Evolutionary conservation across 805 yeast genomes (phyloP).

Genomic region (Scheffersomyces coipomensis): DNA sequence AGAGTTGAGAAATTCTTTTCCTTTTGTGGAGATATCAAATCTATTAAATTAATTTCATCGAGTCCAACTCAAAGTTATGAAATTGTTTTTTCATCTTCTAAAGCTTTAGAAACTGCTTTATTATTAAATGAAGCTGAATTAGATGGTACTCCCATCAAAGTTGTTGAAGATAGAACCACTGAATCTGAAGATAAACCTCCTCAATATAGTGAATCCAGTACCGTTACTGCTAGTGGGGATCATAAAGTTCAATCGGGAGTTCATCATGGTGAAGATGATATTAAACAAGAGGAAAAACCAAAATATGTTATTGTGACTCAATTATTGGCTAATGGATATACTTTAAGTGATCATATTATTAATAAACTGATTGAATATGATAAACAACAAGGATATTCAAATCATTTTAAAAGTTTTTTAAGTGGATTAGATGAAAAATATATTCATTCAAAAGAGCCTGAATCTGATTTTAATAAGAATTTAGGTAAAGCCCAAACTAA

Average conservation of each 20-base stretch:
- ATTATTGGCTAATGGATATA: conserved; percentile 71
- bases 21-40: conserved; percentile 61
- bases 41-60: conserved; percentile 28
- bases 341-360: conserved; percentile 58
- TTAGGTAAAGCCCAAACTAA: conserved; percentile 39
- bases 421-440: conserved; percentile 56
- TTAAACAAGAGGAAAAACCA: conserved; percentile 76
- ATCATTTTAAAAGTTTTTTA: conserved; percentile 57
- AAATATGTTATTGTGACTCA: conserved; percentile 75
- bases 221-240: conserved; percentile 10
- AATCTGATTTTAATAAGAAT: conserved; percentile 33
- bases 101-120: conserved; percentile 70
- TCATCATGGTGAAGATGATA: conserved; percentile 42
- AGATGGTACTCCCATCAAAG: conserved; percentile 54
- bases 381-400: conserved; percentile 58
- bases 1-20: conserved; percentile 67
- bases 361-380: conserved; percentile 63
- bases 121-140: conserved; percentile 73
- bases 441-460: conserved; percentile 54
- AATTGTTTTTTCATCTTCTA: conserved; percentile 53
- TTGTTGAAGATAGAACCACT: conserved; percentile 27
- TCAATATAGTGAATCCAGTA: conserved; percentile 6
- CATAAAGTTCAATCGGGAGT: conserved; percentile 25
- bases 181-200: conserved; percentile 11
- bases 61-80: conserved; percentile 35